Conservation (phyloP, 805 yeast genomes). For the Diddensiella santjacobensis region DNA sequence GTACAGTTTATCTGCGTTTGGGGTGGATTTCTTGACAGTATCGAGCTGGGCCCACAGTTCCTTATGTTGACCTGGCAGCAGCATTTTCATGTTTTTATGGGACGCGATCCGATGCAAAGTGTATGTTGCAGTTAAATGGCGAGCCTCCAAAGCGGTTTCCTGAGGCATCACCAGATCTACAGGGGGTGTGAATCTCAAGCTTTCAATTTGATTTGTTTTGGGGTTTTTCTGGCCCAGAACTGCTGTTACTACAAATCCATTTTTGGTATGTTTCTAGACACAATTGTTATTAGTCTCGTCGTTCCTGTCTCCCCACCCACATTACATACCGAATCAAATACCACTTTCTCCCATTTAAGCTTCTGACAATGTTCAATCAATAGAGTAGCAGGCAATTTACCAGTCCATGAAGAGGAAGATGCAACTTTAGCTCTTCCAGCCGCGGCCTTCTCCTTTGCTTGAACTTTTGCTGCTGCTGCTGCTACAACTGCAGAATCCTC, state of each 20-base stretch:
- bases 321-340: conserved; percentile 62
- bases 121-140: conserved; percentile 86
- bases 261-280: conserved; percentile 35
- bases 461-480: background rate
- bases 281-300: too few relatives aligned
- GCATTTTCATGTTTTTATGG: conserved; percentile 80
- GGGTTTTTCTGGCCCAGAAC: conserved; percentile 72
- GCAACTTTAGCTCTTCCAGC: conserved; percentile 19
- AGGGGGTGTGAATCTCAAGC: conserved; percentile 51
- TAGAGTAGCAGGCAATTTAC: conserved; percentile 83
- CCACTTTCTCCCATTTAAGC: conserved; percentile 84
- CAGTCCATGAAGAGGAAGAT: conserved; percentile 69
- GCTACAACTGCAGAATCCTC: background rate
- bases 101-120: conserved; percentile 76
- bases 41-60: conserved; percentile 75
- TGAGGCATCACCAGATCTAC: conserved; percentile 55
- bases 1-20: background rate
- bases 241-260: conserved; percentile 65
- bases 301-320: conserved; percentile 24
- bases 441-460: conserved; percentile 11
- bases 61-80: conserved; percentile 78
- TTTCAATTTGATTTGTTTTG: conserved; percentile 65
- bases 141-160: conserved; percentile 81
- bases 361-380: conserved; percentile 85
- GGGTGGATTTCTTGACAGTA: conserved; percentile 43